Base-by-base conservation (phyloP, 371 early-diverging fungal species). In the Mucor indicus region DNA sequence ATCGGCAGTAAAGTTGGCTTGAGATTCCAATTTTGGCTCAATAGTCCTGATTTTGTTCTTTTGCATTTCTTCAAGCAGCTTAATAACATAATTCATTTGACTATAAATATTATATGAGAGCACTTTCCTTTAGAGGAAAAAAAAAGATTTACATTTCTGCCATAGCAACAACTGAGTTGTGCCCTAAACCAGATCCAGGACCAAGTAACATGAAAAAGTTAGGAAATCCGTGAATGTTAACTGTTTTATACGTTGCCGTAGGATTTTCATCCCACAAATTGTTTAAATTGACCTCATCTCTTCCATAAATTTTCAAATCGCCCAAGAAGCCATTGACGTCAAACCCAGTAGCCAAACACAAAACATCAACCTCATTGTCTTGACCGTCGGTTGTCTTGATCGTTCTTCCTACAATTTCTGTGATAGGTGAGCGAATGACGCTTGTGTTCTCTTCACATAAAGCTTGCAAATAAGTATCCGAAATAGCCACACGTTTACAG, bases 301-400 rank as follows among this genome's bases (percentile, higher is more conserved):
- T 46, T 15, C 64, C 64, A 40, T 48, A 46, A 10, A 64, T 56
- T 37, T 67, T 42, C 8, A 69, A 32, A 5, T 63, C 50, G 23
- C 62, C 62, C 12, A 55, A 45, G 17, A 67, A 60, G 6, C 53
- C 67, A 38, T 68, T 69, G 2, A 75, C 61, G 32, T 78, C 51
- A 52, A 80, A 86, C 3, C 86, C 86, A 17, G 86, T 86, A 1
- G 86, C 86, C n/a, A 81, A 48, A 23, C 81, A 55, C 44, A 85
- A 38, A 3, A 67, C 69, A 51, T 85, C 86, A 1, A 79, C 67
- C 32, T 74, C 69, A 30, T 51, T 57, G 7, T 45, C 25, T 9
- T 62, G 48, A 5, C 79, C 81, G 50, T 72, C 65, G 7, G 38
- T 44, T 29, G 66, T 58, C 0, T 50, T 53, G 39, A 83, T 50